Base-by-base conservation (phyloP, 1,284 basidiomycete species). In the Singerocomus inundabilis region DNA sequence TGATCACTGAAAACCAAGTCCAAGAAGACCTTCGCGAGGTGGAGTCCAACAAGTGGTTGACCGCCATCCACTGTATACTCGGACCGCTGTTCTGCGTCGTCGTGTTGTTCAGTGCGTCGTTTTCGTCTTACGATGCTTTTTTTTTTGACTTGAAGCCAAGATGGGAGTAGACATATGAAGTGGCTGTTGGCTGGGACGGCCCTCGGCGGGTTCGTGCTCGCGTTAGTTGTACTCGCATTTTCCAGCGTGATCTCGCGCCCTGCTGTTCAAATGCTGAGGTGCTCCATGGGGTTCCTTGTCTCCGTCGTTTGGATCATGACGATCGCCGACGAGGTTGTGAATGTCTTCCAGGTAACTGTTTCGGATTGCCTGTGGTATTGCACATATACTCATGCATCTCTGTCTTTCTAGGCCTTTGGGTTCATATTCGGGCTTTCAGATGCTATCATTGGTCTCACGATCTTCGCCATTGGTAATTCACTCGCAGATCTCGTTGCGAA, bases 401-500 rank as follows among this genome's bases (percentile, higher is more conserved):
- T 2, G 2, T 62, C 24, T 48, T 37, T 62, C 3, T 61, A 96
- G 87, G 89, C 92, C 0, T 88, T 97, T 59, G 96, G 95, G 15
- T 84, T 89, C 68, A 90, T 98, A 49, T 89, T 97, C 59, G 94
- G 95, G 1, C 78, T 99, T 24, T 94, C 91, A n/a, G 93, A 98
- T 66, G 95, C 96, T 25, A 96, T 99, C 63, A 89, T 99, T 46
- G 96, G 96, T 4, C 73, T 98, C 44, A 98, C 95, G 0, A 87
- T 99, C 56, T 99, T 99, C 62, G 96, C 95, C 0, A 81, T 98
- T 30, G 96, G 96, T 21, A 98, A 98, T 70, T 95, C 91, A 29
- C 80, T 98, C 7, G 96, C 95, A 1, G 96, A 99, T 70, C 81
- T 98, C 16, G 95, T 99, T 3, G 95, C 96, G 31, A 98, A 99